Conservation (phyloP, 2,329 filamentous ascomycete genomes). For the Acrocalymma vagum region DNA sequence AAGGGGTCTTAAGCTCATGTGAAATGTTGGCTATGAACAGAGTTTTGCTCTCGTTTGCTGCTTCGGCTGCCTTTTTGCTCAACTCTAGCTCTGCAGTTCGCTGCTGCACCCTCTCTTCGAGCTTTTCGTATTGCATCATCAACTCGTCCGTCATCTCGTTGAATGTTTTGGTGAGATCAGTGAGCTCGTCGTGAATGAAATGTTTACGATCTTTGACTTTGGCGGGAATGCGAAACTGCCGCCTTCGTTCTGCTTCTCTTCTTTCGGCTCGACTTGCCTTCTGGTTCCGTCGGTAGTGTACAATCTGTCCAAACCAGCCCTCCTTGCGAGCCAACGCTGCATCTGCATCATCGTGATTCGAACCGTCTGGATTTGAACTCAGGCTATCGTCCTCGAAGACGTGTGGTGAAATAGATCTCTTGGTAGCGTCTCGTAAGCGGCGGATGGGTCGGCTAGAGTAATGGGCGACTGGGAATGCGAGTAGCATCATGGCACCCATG, state of each 20-base stretch:
- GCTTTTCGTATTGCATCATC: slow-evolving; percentile 81
- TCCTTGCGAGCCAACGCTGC: slow-evolving; percentile 56
- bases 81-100: slow-evolving; percentile 85
- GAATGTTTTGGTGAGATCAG: slow-evolving; percentile 84
- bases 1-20: slow-evolving; percentile 87
- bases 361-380: slow-evolving; percentile 43
- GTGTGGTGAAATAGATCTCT: slow-evolving; percentile 74
- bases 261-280: slow-evolving; percentile 46
- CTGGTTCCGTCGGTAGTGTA: slow-evolving; percentile 40
- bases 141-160: slow-evolving; percentile 95
- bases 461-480: slow-evolving; percentile 82
- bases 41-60: slow-evolving; percentile 97
- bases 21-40: slow-evolving; percentile 96
- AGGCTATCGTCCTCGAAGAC: slow-evolving; percentile 59
- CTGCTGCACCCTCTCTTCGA: slow-evolving; percentile 85
- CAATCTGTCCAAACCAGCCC: slow-evolving; percentile 52
- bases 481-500: slow-evolving; percentile 73
- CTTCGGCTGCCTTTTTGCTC: slow-evolving; percentile 90
- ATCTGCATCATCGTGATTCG: slow-evolving; percentile 59
- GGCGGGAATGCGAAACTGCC: slow-evolving; percentile 82
- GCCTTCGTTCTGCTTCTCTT: slow-evolving; percentile 51
- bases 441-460: slow-evolving; percentile 82
- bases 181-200: slow-evolving; percentile 81
- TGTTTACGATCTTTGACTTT: slow-evolving; percentile 81
- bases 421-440: slow-evolving; percentile 76